Conservation (phyloP, 768 basidiomycete species). For the Mycena chlorophos region DNA sequence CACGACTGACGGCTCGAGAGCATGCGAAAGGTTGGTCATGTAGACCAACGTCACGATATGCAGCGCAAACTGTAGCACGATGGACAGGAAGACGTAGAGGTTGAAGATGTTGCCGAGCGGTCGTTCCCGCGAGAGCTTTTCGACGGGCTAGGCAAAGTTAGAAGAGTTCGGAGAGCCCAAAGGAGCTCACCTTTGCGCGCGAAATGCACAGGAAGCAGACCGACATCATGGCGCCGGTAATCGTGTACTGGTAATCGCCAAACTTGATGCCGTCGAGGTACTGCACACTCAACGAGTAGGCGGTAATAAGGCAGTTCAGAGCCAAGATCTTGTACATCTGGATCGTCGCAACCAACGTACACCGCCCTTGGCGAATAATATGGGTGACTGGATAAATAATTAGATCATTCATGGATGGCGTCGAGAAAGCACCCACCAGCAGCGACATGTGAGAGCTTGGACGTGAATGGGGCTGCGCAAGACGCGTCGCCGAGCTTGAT, state of each 20-base stretch:
- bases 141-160: conserved; percentile 70
- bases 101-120: conserved; percentile 97
- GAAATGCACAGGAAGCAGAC: conserved; percentile 99
- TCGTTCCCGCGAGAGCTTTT: conserved; percentile 90
- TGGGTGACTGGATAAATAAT: conserved; percentile 67
- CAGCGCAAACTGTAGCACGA: conserved; percentile 89
- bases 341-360: conserved; percentile 96
- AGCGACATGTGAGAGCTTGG: conserved; percentile 94
- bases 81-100: conserved; percentile 89
- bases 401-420: background rate
- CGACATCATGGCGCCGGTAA: conserved; percentile 96
- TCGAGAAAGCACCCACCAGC: conserved; percentile 63
- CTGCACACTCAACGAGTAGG: conserved; percentile 96
- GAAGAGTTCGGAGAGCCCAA: background rate
- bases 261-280: conserved; percentile 99
- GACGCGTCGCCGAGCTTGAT: conserved; percentile 99
- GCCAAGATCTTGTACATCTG: conserved; percentile 99
- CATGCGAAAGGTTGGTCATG: conserved; percentile 84
- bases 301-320: conserved; percentile 95
- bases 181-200: conserved; percentile 73
- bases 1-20: conserved; percentile 77
- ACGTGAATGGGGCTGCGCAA: conserved; percentile 98
- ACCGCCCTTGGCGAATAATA: conserved; percentile 97
- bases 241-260: conserved; percentile 97
- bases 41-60: conserved; percentile 91